Percentiles rank a stretch among this genome's conserved stretches.
These are phyloP conservation scores for Syncephalastrum monosporum DNA, from an alignment of 371 early-diverging fungal species.

Conservation along the genomic window DNA sequence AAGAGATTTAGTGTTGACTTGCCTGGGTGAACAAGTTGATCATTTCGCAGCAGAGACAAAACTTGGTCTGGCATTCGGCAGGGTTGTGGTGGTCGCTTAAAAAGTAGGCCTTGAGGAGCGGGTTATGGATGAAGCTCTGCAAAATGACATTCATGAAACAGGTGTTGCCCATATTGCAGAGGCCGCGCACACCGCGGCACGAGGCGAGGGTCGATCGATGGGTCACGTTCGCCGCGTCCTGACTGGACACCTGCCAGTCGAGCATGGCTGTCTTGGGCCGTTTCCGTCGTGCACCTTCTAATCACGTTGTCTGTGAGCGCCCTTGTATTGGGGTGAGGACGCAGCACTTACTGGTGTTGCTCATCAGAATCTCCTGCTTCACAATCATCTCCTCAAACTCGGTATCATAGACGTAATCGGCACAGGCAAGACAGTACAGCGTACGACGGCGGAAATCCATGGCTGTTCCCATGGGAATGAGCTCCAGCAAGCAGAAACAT, in stretches of 20 bases:
- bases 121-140: conserved; percentile 91
- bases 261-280: conserved; percentile 22
- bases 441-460: conserved; percentile 55
- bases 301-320: too few relatives aligned
- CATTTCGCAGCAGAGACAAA: conserved; percentile 94
- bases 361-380: conserved; percentile 52
- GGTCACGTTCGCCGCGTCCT: conserved; percentile 54
- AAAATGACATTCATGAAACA: conserved; percentile 95
- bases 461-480: conserved; percentile 12
- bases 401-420: conserved; percentile 85
- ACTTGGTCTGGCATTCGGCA: conserved; percentile 57
- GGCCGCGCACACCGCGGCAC: conserved; percentile 82
- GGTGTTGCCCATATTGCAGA: conserved; percentile 91
- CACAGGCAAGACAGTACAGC: conserved; percentile 78
- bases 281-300: conserved; percentile 27
- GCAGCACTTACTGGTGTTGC: conserved; percentile 9
- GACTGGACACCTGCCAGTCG: conserved; percentile 34
- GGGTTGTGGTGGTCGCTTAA: conserved; percentile 83
- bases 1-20: conserved; percentile 8
- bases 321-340: too few relatives aligned
- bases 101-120: conserved; percentile 82
- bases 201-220: conserved; percentile 46
- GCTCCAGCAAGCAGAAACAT: neutral
- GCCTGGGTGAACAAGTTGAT: conserved; percentile 76
- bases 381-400: conserved; percentile 64